A percentile compares a stretch with the other conserved stretches of the same genome.
Conservation (phyloP, 805 yeast genomes). For the Crinitomyces ghanaensis region DNA sequence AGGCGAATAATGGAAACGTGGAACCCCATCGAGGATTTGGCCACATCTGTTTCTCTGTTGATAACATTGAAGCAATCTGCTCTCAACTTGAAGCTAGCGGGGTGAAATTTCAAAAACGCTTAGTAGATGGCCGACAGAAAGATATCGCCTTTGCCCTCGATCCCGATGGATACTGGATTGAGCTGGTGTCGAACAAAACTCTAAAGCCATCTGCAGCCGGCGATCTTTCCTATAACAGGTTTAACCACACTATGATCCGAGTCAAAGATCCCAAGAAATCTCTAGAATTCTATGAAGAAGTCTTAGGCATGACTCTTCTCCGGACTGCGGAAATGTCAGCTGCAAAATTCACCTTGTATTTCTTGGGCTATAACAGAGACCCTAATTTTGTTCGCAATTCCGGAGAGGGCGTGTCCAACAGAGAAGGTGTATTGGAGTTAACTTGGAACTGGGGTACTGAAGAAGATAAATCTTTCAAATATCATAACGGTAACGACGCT, state of each 20-base stretch:
- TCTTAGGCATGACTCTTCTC: slow-evolving; percentile 69
- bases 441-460: slow-evolving; percentile 98
- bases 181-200: slow-evolving; percentile 54
- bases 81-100: slow-evolving; percentile 44
- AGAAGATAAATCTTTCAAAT: slow-evolving; percentile 55
- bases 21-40: slow-evolving; percentile 89
- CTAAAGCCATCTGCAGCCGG: slow-evolving; percentile 26
- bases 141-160: slow-evolving; percentile 91
- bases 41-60: slow-evolving; percentile 81
- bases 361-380: slow-evolving; percentile 56
- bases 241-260: slow-evolving; percentile 90
- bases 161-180: slow-evolving; percentile 97
- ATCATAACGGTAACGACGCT: slow-evolving; percentile 73
- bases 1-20: slow-evolving; percentile 68
- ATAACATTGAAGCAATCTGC: slow-evolving; percentile 59
- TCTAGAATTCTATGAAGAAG: slow-evolving; percentile 64
- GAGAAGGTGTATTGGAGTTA: slow-evolving; percentile 72
- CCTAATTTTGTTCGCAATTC: slow-evolving; percentile 34
- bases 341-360: slow-evolving; percentile 79
- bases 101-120: slow-evolving; percentile 70
- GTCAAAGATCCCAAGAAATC: slow-evolving; percentile 74
- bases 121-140: slow-evolving; percentile 84
- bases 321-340: slow-evolving; percentile 43
- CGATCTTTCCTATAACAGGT: slow-evolving; percentile 32
- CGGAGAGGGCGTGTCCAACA: slow-evolving; percentile 23